Conservation (phyloP, 2,329 filamentous ascomycete genomes). For the Neopestalotiopsis sp. region DNA sequence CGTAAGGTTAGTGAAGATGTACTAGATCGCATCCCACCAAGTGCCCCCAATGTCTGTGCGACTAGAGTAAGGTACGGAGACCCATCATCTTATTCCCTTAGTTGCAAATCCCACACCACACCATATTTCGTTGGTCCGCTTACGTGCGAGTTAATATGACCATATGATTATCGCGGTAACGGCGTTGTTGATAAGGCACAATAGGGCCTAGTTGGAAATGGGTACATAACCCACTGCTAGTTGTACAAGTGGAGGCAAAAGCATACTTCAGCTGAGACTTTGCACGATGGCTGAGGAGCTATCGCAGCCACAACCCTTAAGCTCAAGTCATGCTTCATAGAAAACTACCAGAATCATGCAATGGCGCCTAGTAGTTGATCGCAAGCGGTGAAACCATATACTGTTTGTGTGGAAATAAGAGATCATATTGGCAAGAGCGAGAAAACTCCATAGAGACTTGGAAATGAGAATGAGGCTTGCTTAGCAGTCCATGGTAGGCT, state of each 20-base stretch:
- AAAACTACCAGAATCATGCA: background rate
- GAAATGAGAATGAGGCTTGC: background rate
- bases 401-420: background rate
- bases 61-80: background rate
- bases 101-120: background rate
- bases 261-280: background rate
- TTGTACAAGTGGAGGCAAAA: background rate
- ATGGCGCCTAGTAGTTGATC: background rate
- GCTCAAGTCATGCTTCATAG: background rate
- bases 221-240: background rate
- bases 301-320: background rate
- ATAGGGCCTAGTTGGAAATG: background rate
- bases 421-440: background rate
- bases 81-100: background rate
- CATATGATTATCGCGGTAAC: background rate
- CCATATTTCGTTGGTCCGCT: background rate
- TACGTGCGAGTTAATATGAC: background rate
- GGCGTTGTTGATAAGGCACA: background rate
- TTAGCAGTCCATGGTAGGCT: background rate
- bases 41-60: background rate
- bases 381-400: background rate
- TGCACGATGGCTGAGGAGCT: background rate
- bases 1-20: too few relatives aligned
- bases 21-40: too few relatives aligned
- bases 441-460: background rate